Percentiles rank a stretch among this genome's conserved stretches.
These are phyloP conservation scores for Cyberlindnera saturnus DNA, from an alignment of 805 yeast genomes.

Conservation along the genomic window DNA sequence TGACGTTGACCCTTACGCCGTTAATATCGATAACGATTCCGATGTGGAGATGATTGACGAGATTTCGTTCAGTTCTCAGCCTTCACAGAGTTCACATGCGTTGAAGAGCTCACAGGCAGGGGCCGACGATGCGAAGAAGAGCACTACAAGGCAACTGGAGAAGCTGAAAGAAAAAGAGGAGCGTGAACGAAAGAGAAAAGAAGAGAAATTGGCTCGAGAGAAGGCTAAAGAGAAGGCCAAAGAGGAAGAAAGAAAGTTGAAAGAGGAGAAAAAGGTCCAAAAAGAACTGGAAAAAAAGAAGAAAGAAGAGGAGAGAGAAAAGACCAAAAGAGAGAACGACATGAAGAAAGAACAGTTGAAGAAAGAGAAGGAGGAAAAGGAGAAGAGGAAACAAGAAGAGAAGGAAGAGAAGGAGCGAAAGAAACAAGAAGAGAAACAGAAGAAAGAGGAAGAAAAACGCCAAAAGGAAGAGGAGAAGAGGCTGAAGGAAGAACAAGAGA, in stretches of 20 bases:
- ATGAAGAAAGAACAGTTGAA: constrained; percentile 20
- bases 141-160: no score
- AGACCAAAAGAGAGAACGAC: constrained; percentile 24
- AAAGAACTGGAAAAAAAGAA: constrained; percentile 4
- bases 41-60: neutral
- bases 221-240: constrained; percentile 15
- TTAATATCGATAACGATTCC: neutral
- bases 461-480: constrained; percentile 32
- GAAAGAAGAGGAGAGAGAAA: constrained; percentile 29
- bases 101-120: no score
- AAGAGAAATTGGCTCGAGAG: neutral
- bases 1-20: neutral
- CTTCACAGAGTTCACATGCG: no score
- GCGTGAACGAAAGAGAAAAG: no score
- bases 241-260: constrained; percentile 18
- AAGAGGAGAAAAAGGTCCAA: constrained; percentile 19
- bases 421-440: constrained; percentile 17
- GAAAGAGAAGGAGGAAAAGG: constrained; percentile 17
- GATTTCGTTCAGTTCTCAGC: neutral
- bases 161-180: no score
- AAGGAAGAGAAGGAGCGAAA: constrained; percentile 18
- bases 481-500: constrained; percentile 31
- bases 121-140: no score
- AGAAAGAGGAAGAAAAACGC: constrained; percentile 25
- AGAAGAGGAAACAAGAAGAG: constrained; percentile 15